Evolutionary conservation across 2,329 filamentous ascomycete genomes (phyloP).

Genomic region (Penicillium sp.): DNA sequence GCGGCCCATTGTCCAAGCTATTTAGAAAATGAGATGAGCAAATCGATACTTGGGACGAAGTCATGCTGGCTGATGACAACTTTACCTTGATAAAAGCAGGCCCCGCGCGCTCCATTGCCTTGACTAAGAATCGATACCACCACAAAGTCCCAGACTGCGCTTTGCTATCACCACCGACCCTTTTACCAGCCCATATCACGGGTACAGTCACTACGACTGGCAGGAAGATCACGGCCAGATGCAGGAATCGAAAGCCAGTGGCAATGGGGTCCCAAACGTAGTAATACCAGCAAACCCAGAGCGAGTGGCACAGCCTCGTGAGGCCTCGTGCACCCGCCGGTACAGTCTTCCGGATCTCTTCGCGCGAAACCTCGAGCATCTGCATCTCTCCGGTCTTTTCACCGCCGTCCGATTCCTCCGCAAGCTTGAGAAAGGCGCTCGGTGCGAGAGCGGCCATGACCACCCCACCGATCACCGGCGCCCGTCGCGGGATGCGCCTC

Average conservation of each 20-base stretch:
- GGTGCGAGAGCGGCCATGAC: conserved; percentile 53
- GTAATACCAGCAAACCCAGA: conserved; percentile 66
- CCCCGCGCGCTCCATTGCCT: conserved; percentile 85
- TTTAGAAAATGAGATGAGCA: neutral
- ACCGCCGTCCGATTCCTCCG: conserved; percentile 49
- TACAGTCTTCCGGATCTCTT: conserved; percentile 71
- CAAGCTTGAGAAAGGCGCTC: conserved; percentile 58
- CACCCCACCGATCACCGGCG: conserved; percentile 28
- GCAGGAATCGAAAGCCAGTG: conserved; percentile 82
- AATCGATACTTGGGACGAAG: neutral
- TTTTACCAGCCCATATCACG: conserved; percentile 71
- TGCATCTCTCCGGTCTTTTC: conserved; percentile 73
- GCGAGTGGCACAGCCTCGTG: conserved; percentile 55
- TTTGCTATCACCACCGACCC: conserved; percentile 63
- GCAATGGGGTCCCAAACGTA: conserved; percentile 70
- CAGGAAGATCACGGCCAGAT: conserved; percentile 83
- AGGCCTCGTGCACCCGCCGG: conserved; percentile 61
- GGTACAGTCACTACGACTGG: conserved; percentile 82
- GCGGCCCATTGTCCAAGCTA: conserved; percentile 97
- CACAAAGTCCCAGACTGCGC: conserved; percentile 80
- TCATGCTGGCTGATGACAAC: neutral
- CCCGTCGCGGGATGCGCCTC: conserved; percentile 20
- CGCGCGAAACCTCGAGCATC: conserved; percentile 79
- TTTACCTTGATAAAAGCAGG: conserved; percentile 93
- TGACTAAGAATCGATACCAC: conserved; percentile 91